phyloP scores from a whole-genome alignment of 345 rosid species.

The Zanthoxylum bungeanum region DNA sequence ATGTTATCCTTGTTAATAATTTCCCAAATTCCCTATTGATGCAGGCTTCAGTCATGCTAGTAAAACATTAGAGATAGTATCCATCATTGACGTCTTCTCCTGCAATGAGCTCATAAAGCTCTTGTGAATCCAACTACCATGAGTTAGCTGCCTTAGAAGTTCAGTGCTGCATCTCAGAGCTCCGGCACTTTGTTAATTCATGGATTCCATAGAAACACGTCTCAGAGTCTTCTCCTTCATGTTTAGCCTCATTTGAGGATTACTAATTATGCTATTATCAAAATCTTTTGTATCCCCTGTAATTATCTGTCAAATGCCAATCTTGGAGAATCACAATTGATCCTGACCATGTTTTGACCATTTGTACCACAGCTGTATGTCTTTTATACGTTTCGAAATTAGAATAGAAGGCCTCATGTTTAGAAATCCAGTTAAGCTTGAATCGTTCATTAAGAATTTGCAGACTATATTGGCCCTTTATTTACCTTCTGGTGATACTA shows the following conservation, averaged over 20 bases:
- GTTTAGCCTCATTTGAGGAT: background rate
- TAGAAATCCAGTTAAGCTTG: too few species aligned
- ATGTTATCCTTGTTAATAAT: background rate
- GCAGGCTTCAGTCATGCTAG: background rate
- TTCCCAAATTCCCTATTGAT: background rate
- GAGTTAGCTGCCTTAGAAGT: background rate
- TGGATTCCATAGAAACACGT: background rate
- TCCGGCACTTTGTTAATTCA: background rate
- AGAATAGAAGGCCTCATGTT: background rate
- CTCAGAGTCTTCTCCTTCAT: background rate
- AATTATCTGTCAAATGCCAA: background rate
- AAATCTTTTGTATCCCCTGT: background rate
- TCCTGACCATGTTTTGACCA: background rate
- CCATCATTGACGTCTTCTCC: background rate
- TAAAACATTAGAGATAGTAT: background rate
- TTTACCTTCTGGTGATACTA: too few species aligned
- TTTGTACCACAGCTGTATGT: background rate
- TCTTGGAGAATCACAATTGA: background rate
- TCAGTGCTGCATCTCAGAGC: background rate
- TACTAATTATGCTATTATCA: background rate
- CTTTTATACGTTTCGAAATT: background rate
- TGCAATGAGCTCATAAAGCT: background rate
- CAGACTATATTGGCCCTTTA: too few species aligned
- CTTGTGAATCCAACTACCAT: background rate
- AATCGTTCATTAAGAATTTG: too few species aligned